Conservation (phyloP, 352 stramenopile species). For the Phytophthora sp. region DNA sequence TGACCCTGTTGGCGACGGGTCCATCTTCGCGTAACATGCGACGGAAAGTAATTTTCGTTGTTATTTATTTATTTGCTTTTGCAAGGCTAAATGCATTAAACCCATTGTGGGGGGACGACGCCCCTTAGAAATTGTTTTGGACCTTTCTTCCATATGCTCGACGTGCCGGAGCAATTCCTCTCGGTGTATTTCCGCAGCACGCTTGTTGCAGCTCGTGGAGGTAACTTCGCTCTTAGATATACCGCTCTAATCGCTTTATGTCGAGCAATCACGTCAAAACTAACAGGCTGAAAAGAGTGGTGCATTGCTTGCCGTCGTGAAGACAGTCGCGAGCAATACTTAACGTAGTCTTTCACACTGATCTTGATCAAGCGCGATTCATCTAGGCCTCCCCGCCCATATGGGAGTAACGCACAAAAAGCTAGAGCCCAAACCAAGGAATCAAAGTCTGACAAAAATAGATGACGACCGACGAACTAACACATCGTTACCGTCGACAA, state of each 20-base stretch:
- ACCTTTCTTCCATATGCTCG: no score
- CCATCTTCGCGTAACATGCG: no score
- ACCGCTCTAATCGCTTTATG: slow-evolving; percentile 3
- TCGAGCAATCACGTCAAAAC: slow-evolving; percentile 6
- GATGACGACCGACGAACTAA: no score
- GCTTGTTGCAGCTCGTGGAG: background rate
- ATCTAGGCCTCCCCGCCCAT: slow-evolving; percentile 24
- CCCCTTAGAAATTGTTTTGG: no score
- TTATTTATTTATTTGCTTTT: no score
- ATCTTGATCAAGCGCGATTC: slow-evolving; percentile 14
- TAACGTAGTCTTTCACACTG: background rate
- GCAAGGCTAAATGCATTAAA: no score
- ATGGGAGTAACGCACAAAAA: slow-evolving; percentile 18
- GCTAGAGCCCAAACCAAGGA: slow-evolving; percentile 17
- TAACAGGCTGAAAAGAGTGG: background rate
- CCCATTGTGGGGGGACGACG: no score
- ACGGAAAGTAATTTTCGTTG: no score
- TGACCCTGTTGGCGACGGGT: no score
- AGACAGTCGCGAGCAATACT: slow-evolving; percentile 7
- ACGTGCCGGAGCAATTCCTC: no score
- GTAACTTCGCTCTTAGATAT: background rate
- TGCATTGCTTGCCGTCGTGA: background rate
- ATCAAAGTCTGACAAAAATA: slow-evolving; percentile 36
- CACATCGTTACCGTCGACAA: no score
- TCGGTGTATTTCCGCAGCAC: background rate